phyloP scores from a whole-genome alignment of 768 basidiomycete genomes.

The Hydnum rufescens region DNA sequence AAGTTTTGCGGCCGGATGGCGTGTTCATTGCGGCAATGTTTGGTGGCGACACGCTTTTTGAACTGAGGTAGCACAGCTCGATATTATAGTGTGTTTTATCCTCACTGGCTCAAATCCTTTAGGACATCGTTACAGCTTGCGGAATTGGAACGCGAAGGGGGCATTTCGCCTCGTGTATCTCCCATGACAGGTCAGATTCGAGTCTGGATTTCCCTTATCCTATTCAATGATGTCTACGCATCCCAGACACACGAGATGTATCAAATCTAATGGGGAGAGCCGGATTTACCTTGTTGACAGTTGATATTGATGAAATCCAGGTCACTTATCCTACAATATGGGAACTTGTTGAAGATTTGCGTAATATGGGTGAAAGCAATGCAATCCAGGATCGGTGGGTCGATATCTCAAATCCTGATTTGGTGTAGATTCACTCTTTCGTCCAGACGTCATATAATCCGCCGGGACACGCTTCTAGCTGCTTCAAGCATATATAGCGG shows the following conservation, averaged over 20 bases:
- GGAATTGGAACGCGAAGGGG: conserved; percentile 83
- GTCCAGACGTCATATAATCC: conserved; percentile 41
- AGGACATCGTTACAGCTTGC: conserved; percentile 89
- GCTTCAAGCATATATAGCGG: conserved; percentile 90
- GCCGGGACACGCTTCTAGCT: conserved; percentile 74
- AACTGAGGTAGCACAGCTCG: conserved; percentile 40
- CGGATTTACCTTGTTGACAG: conserved; percentile 82
- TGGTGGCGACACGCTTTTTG: conserved; percentile 91
- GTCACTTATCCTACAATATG: conserved; percentile 88
- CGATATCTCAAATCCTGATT: neutral
- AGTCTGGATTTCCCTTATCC: neutral
- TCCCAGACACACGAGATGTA: conserved; percentile 70
- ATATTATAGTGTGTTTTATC: neutral
- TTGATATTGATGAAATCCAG: conserved; percentile 85
- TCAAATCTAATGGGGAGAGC: conserved; percentile 84
- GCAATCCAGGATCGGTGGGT: conserved; percentile 65
- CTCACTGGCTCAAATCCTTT: neutral
- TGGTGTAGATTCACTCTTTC: neutral
- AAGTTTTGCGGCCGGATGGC: conserved; percentile 74
- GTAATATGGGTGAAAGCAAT: conserved; percentile 92
- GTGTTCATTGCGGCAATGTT: conserved; percentile 88
- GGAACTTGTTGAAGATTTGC: conserved; percentile 86
- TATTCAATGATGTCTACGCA: neutral
- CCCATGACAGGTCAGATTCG: conserved; percentile 75
- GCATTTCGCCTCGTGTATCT: conserved; percentile 88